These are phyloP conservation scores for Camellia lanceoleosa DNA, from an alignment of 148 eudicot species.

Conservation along the genomic window DNA sequence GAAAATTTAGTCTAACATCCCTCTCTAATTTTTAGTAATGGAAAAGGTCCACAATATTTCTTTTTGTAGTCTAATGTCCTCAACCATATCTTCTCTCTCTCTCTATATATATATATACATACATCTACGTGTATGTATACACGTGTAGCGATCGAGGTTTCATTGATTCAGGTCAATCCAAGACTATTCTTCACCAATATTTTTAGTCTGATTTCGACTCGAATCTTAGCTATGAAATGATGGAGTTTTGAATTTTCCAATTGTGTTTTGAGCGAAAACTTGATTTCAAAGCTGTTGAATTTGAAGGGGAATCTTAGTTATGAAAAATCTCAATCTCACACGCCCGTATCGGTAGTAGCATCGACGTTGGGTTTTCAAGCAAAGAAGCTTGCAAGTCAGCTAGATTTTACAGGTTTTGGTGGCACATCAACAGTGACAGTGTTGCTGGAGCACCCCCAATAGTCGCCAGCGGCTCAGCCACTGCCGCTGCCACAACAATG, in stretches of 20 bases:
- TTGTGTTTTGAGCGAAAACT: neutral
- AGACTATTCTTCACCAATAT: slow-evolving; percentile 1
- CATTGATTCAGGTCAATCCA: neutral
- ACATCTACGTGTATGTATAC: neutral
- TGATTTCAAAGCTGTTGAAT: slow-evolving; percentile 8
- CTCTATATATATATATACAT: neutral
- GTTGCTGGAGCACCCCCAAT: slow-evolving; percentile 30
- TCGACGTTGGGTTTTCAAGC: slow-evolving; percentile 13
- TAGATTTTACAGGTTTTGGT: slow-evolving; percentile 48
- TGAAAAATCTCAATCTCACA: slow-evolving; percentile 25
- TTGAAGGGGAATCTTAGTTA: slow-evolving; percentile 39
- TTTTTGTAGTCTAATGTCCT: no score
- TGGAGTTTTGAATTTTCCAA: neutral
- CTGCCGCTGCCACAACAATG: slow-evolving; percentile 24
- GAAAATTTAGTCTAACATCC: no score
- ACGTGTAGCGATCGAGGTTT: neutral
- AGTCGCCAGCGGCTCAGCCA: no score
- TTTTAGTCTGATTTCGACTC: neutral
- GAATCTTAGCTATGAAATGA: neutral
- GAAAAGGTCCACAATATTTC: no score
- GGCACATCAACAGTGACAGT: no score
- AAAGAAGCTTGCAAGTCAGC: slow-evolving; percentile 72
- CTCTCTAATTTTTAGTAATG: no score
- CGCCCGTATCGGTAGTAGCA: neutral
- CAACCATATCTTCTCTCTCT: no score